A percentile compares a stretch with the other conserved stretches of the same genome.
These are phyloP conservation scores for Saccharomycopsis phalli DNA, from an alignment of 1,139 yeast genomes.

Conservation along the genomic window DNA sequence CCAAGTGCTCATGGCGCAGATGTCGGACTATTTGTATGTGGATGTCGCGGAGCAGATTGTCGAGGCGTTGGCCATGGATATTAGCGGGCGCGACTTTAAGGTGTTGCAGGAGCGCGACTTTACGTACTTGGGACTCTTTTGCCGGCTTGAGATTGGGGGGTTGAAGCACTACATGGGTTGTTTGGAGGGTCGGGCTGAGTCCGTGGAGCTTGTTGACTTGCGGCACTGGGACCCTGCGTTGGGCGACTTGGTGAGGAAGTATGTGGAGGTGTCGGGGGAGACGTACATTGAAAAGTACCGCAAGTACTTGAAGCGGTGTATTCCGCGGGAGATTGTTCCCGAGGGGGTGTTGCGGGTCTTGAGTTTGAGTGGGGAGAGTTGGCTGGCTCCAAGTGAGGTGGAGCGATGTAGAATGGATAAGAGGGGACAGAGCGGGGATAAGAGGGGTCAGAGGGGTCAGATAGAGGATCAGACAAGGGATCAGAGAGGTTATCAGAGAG, in stretches of 20 bases:
- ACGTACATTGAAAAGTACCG: not conserved
- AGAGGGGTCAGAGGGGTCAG: too few species aligned
- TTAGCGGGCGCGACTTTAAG: not conserved
- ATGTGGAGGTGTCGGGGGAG: not conserved
- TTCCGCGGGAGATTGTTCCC: not conserved
- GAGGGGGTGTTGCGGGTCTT: not conserved
- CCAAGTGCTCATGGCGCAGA: constrained; percentile 8
- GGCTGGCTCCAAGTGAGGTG: too few species aligned
- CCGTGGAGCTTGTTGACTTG: not conserved
- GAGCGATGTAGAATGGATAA: too few species aligned
- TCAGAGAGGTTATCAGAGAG: too few species aligned
- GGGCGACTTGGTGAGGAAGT: not conserved
- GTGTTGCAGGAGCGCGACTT: not conserved
- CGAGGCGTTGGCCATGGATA: not conserved
- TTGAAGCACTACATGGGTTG: constrained; percentile 1
- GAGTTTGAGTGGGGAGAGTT: too few species aligned
- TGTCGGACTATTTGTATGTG: not conserved
- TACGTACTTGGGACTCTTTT: constrained; percentile 6
- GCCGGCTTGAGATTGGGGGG: not conserved
- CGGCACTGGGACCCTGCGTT: not conserved
- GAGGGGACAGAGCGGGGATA: too few species aligned
- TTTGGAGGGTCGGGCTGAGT: constrained; percentile 1
- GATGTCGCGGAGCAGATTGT: not conserved
- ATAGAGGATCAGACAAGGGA: too few species aligned
- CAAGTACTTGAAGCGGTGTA: constrained; percentile 1